A percentile compares a stretch with the other conserved stretches of the same genome.
phyloP scores from a whole-genome alignment of 2,329 filamentous ascomycete genomes.

The Aspergillus jensenii region DNA sequence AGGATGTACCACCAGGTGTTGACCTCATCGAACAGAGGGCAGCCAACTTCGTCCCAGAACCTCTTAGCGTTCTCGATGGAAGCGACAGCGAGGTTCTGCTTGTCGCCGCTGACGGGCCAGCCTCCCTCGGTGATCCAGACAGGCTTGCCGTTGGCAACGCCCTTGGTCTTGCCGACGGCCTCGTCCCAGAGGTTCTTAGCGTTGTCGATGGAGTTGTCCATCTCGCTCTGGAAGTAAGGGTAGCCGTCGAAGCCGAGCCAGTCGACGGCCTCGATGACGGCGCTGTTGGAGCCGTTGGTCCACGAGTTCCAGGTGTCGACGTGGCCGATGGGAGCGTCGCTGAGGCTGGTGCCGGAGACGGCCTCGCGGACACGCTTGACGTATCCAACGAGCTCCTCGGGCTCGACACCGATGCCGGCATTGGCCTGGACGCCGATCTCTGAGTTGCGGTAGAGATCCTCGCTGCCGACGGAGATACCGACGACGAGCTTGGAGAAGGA shows the following conservation, averaged over 20 bases:
- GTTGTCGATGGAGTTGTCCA: conserved; percentile 64
- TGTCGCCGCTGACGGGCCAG: conserved; percentile 73
- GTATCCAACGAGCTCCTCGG: conserved; percentile 64
- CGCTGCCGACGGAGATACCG: conserved; percentile 81
- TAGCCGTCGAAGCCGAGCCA: conserved; percentile 84
- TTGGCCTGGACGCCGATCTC: conserved; percentile 65
- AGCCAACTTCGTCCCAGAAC: conserved; percentile 81
- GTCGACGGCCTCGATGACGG: conserved; percentile 68
- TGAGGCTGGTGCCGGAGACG: conserved; percentile 60
- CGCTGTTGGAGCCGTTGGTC: conserved; percentile 70
- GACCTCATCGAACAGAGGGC: conserved; percentile 50
- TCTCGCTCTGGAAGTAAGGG: conserved; percentile 75
- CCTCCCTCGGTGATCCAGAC: conserved; percentile 90
- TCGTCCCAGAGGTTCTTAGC: conserved; percentile 67
- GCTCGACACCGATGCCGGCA: conserved; percentile 62
- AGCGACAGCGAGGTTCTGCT: conserved; percentile 62
- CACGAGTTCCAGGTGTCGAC: conserved; percentile 87
- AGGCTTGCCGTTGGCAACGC: conserved; percentile 63
- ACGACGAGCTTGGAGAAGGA: conserved; percentile 60
- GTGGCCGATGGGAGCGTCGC: conserved; percentile 66
- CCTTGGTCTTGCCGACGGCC: conserved; percentile 61
- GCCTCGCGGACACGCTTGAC: conserved; percentile 66
- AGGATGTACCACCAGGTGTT: conserved; percentile 48
- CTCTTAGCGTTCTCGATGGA: conserved; percentile 67
- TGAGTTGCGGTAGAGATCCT: conserved; percentile 81